Percentiles rank a stretch among this genome's conserved stretches.
These are phyloP conservation scores for Ceratobasidium sp. DNA, from an alignment of 1,284 basidiomycete genomes.

Conservation along the genomic window DNA sequence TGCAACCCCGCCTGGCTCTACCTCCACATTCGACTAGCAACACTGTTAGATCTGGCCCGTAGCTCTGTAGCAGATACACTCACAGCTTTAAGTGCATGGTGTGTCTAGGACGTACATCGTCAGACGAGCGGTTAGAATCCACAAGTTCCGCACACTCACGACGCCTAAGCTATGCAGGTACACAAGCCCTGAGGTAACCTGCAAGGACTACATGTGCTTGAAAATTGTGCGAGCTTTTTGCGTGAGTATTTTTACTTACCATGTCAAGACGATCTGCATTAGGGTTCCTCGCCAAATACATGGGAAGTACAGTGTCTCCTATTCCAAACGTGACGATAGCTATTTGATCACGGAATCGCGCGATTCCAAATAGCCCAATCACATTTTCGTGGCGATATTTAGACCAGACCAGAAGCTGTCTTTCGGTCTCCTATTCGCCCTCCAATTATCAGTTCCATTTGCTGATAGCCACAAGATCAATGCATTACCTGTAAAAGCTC, in stretches of 20 bases:
- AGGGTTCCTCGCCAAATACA: not conserved
- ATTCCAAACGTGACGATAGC: not conserved
- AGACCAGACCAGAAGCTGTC: not conserved
- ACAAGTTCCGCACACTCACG: not conserved
- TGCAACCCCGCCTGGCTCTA: not conserved
- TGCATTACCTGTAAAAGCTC: not conserved
- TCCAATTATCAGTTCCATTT: not conserved
- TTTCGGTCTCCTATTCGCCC: not conserved
- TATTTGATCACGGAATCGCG: not conserved
- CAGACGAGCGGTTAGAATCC: not conserved
- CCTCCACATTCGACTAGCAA: not conserved
- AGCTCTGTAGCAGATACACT: not conserved
- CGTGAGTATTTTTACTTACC: not conserved
- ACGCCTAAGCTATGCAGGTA: slow-evolving; percentile 7
- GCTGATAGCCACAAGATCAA: not conserved
- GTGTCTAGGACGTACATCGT: not conserved
- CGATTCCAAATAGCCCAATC: not conserved
- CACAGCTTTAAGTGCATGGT: not conserved
- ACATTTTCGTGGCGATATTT: slow-evolving; percentile 6
- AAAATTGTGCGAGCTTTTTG: not conserved
- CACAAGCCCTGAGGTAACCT: not conserved
- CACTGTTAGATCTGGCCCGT: not conserved
- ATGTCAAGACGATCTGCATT: not conserved
- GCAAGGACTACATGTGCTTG: not conserved
- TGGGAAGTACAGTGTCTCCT: not conserved